Base-by-base conservation (phyloP, 257 asterid species). In the Gentiana straminea region DNA sequence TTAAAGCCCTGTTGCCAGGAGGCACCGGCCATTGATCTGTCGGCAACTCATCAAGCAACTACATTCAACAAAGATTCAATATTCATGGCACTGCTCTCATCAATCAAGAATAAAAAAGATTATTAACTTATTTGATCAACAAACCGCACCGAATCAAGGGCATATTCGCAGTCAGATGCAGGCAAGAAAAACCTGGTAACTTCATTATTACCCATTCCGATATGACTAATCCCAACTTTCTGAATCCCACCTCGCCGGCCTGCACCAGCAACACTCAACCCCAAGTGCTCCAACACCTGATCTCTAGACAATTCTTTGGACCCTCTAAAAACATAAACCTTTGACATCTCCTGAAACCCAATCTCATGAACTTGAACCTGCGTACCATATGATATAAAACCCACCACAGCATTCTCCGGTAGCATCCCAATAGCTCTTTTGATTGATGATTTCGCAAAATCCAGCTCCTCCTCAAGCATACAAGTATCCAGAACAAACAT, bases 301-400 rank as follows among this genome's bases (percentile, higher is more conserved):
- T 92, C 97, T 76, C 79, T 85, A 0, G 91, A 43, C 62, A 88
- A 64, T 33, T 85, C 95, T 75, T 85, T 88, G 3, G 83, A 81
- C 54, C 98, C 98, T 74, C 93, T 72, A 64, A 92, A 88, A 13
- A 92, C 86, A 71, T 81, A 87, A 55, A 83, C 93, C 84, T 88
- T 92, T 0, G 84, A 65, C 93, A 88, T 75, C 53, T 92, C 98
- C 46, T 86, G 75, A 75, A 88, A 88, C 43, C 97, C 97, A 60
- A 92, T 66, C 68, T 92, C 98, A 43, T 92, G 95, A 49, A 92
- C 97, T 78, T 84, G 95, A 62, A 92, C 98, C 78, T 88, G 98
- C 57, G 94, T 92, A 51, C 98, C 98, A 54, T 60, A 92, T 11
- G 97, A 88, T 52, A 92, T 72, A 71, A 92, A 87, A 69, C 98